A percentile compares a stretch with the other conserved stretches of the same genome.
These are phyloP conservation scores for Solanum pinnatisectum DNA, from an alignment of 257 asterid genomes.

Conservation along the genomic window DNA sequence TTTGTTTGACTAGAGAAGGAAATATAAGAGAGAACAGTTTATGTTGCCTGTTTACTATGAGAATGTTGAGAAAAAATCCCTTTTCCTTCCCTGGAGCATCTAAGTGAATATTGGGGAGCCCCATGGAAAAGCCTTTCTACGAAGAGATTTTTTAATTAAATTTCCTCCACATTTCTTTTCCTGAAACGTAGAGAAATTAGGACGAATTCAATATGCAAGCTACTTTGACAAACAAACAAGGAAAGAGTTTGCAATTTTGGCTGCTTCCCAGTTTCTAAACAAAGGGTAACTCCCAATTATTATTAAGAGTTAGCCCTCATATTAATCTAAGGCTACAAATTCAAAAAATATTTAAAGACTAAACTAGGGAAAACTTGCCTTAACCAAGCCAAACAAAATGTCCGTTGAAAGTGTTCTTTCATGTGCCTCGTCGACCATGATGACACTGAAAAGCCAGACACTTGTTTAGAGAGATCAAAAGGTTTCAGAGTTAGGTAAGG, in stretches of 20 bases:
- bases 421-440: constrained; percentile 98
- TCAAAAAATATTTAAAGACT: not conserved
- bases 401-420: constrained; percentile 92
- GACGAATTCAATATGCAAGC: not conserved
- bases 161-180: not conserved
- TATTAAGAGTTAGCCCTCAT: not conserved
- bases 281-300: not conserved
- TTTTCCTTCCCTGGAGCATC: not conserved
- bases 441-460: constrained; percentile 43
- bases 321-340: not conserved
- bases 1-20: not conserved
- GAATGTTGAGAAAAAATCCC: not conserved
- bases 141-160: not conserved
- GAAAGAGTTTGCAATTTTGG: not conserved
- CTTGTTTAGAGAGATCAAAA: not conserved
- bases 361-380: constrained; percentile 29
- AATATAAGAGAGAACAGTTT: not conserved
- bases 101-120: not conserved
- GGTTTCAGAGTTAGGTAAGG: not conserved
- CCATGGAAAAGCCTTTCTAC: not conserved
- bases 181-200: not conserved
- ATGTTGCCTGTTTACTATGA: not conserved
- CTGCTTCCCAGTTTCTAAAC: not conserved
- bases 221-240: not conserved
- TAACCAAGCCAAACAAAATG: constrained; percentile 85